phyloP scores from a whole-genome alignment of 495 filamentous ascomycete genomes.

The Extremus antarcticus region DNA sequence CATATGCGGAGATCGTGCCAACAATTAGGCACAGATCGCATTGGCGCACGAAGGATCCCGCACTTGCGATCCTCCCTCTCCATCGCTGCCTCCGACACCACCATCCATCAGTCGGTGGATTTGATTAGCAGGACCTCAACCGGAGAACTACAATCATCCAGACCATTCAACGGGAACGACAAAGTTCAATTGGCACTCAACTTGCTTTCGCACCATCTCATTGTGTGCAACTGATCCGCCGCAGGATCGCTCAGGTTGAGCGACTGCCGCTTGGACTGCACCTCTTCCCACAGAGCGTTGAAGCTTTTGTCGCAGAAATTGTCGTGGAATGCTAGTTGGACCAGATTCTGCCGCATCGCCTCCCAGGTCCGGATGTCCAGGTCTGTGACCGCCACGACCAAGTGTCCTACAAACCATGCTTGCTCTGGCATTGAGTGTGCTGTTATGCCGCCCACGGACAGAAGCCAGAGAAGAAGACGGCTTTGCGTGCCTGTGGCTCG shows the following conservation, averaged over 20 bases:
- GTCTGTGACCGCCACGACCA: conserved; percentile 12
- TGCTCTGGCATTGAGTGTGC: conserved; percentile 16
- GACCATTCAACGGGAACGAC: not conserved
- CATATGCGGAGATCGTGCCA: too few species aligned
- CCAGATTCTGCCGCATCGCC: conserved; percentile 6
- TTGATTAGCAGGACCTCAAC: too few species aligned
- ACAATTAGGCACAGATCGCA: too few species aligned
- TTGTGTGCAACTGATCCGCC: not conserved
- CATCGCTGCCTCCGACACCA: too few species aligned
- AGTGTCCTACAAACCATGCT: conserved; percentile 14
- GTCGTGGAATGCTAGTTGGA: conserved; percentile 10
- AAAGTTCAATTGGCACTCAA: not conserved
- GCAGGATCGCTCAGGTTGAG: not conserved
- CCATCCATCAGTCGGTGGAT: too few species aligned
- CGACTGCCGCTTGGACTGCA: not conserved
- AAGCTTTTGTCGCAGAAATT: conserved; percentile 11
- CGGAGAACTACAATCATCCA: not conserved
- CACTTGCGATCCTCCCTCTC: too few species aligned
- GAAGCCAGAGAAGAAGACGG: conserved; percentile 15
- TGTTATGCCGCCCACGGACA: conserved; percentile 14
- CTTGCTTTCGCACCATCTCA: not conserved
- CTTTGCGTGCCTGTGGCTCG: not conserved
- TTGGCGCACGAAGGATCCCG: too few species aligned
- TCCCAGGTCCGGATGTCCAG: conserved; percentile 8
- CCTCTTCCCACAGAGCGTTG: conserved; percentile 3